Percentiles rank a stretch among this genome's conserved stretches.
phyloP scores from a whole-genome alignment of 1,284 basidiomycete species.

The Tremellales sp. region DNA sequence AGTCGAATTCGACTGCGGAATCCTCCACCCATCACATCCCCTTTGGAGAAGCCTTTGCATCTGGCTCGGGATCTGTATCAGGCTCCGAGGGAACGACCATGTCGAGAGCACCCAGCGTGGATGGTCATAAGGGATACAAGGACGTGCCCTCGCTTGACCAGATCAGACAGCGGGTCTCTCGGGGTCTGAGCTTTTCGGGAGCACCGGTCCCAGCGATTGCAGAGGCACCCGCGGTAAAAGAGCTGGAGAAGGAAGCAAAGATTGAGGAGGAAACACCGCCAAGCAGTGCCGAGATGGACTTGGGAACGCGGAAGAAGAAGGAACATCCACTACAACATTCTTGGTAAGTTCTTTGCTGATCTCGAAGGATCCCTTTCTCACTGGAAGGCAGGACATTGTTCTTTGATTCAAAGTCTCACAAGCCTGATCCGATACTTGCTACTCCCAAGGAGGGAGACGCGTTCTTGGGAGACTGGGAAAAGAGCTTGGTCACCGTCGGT shows the following conservation, averaged over 20 bases:
- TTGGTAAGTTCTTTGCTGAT: constrained; percentile 57
- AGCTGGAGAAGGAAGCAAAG: neutral
- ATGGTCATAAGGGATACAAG: constrained; percentile 78
- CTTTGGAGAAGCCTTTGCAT: neutral
- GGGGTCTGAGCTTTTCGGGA: constrained; percentile 4
- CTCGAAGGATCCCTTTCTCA: neutral
- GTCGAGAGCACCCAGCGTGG: constrained; percentile 15
- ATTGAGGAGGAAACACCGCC: constrained; percentile 5
- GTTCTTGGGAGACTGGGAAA: constrained; percentile 51
- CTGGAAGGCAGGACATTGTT: constrained; percentile 66
- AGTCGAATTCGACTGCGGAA: too few species aligned
- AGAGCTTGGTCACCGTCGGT: constrained; percentile 70
- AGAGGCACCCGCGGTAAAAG: too few species aligned
- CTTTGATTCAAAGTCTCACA: constrained; percentile 77
- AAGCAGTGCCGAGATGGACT: constrained; percentile 6
- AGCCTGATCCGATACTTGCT: constrained; percentile 54
- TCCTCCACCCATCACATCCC: neutral
- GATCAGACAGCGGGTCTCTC: constrained; percentile 60
- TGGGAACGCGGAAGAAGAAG: constrained; percentile 54
- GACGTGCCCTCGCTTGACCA: constrained; percentile 76
- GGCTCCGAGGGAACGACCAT: constrained; percentile 1
- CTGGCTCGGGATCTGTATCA: neutral
- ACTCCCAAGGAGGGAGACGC: constrained; percentile 17
- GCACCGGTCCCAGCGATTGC: neutral
- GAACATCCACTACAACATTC: constrained; percentile 78